Base-by-base conservation (phyloP, 805 yeast genomes). In the Blastobotrys muscicola region DNA sequence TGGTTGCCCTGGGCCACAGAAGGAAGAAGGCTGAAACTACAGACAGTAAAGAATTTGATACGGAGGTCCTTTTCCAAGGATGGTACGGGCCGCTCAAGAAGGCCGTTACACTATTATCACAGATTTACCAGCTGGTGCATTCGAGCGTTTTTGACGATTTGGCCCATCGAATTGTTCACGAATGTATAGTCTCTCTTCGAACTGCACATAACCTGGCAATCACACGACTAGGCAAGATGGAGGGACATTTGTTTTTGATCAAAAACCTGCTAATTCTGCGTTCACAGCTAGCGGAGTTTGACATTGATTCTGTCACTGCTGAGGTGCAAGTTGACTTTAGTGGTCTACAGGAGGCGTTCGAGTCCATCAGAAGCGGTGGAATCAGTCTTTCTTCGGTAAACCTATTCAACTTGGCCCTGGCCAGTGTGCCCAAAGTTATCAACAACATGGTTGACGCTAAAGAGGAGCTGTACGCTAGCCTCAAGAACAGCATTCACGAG, bases 121-220 rank as follows among this genome's bases (percentile, higher is more conserved):
- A 78, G 57, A 81, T 89, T 15, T 85, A 85, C 57, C 94, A 85
- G 54, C 67, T 87, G 53, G 74, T 90, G 32, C 80, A 81, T 50
- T 78, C 89, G 2, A 40, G 51, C 9, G 83, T 86, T 1, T 90
- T 89, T 64, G 95, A 86, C 58, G 95, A 85, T 56, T 64, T 89
- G 50, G 95, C 96, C 0, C 95, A 86, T 59, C 77, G 82, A 45
- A 79, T 86, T 42, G 83, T 90, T 3, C 95, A 85, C 57, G 74
- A 82, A 36, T 80, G 92, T 53, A 74, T 86, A 32, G 55, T 65
- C 11, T 76, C 92, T 5, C 62, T 86, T 52, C 72, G 74, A 44
- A 62, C 66, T 11, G 81, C 82, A 9, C 72, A 72, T 50, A 64
- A 68, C 3, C 53, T 74, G 16, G 70, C 76, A 5, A 52, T 60